Evolutionary conservation across 2,329 filamentous ascomycete genomes (phyloP), one percentile per base, ranked within the genome.

Genomic region (Lasiodiplodia sp.): DNA sequence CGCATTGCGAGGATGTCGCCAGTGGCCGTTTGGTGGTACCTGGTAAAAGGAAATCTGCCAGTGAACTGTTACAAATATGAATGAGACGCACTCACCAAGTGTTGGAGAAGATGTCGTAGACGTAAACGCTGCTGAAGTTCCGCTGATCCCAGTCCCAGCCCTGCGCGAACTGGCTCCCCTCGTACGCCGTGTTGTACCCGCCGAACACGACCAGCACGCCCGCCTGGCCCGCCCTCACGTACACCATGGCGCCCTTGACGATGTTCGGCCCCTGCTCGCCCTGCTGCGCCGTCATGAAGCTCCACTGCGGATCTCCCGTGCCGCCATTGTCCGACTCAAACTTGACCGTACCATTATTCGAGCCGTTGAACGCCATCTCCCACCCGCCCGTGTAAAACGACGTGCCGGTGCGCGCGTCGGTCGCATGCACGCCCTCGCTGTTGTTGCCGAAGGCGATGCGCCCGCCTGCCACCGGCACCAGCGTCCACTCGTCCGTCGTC

Each of bases 231-330:
- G 34, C 49, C 25, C 65, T 38, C 65, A 51, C 18, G 28, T 51
- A 67, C n/a, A 60, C 55, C 65, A 67, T 67, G 16, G 38, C 55
- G 7, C 65, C 65, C 28, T 67, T 67, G 14, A 67, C 14, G 11
- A 51, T 60, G 40, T 21, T 21, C 38, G 49, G 53, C 3, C 53
- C 65, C n/a, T 64, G 40, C 10, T n/a, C 7, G 11, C 47, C 60
- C 4, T 23, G 7, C 18, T 23, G 37, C 8, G 38, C 21, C n/a
- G 38, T 58, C 28, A 58, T 25, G 28, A 60, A 67, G 4, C 21
- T 25, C 53, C 40, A 51, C 25, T 40, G 23, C 6, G 52, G 31
- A 4, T 25, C 31, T 2, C 38, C 16, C 12, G 14, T 4, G 12
- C 12, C 12, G 11, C 38, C 5, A 16, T 44, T 18, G 5, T 18